phyloP scores from a whole-genome alignment of 139 green algal genomes.

The Micractinium conductrix region DNA sequence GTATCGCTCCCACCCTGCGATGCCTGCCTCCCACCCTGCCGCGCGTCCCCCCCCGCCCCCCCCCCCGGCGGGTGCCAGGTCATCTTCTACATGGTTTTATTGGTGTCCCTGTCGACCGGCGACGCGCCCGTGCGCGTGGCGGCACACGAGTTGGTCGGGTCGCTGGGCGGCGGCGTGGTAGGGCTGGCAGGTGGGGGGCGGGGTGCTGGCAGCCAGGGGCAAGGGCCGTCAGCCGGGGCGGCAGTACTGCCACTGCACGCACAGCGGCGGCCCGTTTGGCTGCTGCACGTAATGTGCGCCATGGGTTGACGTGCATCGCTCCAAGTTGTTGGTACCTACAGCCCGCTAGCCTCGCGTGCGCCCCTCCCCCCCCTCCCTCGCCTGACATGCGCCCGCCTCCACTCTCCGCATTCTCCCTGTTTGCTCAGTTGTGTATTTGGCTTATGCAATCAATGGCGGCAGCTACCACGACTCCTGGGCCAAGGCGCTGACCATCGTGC shows the following conservation, averaged over 20 bases:
- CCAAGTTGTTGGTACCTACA: no score
- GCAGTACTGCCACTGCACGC: no score
- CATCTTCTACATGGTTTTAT: slow-evolving; percentile 20
- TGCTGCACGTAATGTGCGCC: no score
- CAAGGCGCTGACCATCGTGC: slow-evolving; percentile 1
- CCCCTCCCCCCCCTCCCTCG: no score
- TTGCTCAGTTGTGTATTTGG: neutral
- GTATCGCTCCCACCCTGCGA: no score
- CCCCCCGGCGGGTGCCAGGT: neutral
- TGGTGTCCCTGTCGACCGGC: neutral
- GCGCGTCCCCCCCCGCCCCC: no score
- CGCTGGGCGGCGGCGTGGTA: neutral
- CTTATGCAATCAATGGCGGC: slow-evolving; percentile 10
- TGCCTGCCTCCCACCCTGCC: neutral
- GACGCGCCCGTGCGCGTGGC: neutral
- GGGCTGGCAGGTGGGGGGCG: neutral
- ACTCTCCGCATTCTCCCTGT: no score
- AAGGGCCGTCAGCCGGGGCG: no score
- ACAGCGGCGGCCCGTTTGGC: no score
- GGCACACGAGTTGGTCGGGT: neutral
- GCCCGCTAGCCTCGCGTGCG: no score
- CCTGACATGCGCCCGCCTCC: no score
- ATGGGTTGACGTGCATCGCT: no score
- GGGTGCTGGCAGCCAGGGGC: neutral
- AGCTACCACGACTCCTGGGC: neutral